These are phyloP conservation scores for Leucocoprinus birnbaumii DNA, from an alignment of 768 basidiomycete genomes.

Conservation along the genomic window DNA sequence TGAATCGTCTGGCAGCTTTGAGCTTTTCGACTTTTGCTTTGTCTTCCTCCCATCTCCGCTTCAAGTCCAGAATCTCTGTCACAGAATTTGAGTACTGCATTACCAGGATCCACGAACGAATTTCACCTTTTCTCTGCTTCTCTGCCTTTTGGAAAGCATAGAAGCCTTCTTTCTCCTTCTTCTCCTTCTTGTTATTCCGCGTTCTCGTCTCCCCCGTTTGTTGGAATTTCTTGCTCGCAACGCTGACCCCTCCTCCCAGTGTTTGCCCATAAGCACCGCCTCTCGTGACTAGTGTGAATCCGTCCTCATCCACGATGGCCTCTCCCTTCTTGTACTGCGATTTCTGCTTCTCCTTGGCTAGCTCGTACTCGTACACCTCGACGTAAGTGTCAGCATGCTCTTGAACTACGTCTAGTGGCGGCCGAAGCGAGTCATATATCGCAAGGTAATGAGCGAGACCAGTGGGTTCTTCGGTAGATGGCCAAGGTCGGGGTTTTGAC, in stretches of 20 bases:
- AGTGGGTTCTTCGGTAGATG: slow-evolving; percentile 50
- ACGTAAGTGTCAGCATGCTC: slow-evolving; percentile 81
- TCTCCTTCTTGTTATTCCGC: slow-evolving; percentile 45
- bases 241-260: slow-evolving; percentile 72
- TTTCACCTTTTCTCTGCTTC: slow-evolving; percentile 78
- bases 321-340: slow-evolving; percentile 78
- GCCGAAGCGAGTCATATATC: slow-evolving; percentile 65
- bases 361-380: slow-evolving; percentile 71
- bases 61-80: slow-evolving; percentile 69
- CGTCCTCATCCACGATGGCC: slow-evolving; percentile 90
- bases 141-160: slow-evolving; percentile 92
- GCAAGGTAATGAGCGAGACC: slow-evolving; percentile 74
- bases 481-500: slow-evolving; percentile 63
- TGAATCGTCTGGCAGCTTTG: slow-evolving; percentile 79
- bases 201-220: slow-evolving; percentile 49
- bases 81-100: slow-evolving; percentile 2
- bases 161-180: slow-evolving; percentile 72
- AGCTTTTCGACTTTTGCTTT: slow-evolving; percentile 80
- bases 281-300: slow-evolving; percentile 91
- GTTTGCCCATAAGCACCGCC: slow-evolving; percentile 90
- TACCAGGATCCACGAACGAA: slow-evolving; percentile 8
- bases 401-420: slow-evolving; percentile 69
- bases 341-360: slow-evolving; percentile 56
- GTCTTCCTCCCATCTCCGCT: slow-evolving; percentile 84
- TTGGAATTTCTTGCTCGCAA: slow-evolving; percentile 65